Evolutionary conservation across 169 alveolate species (phyloP), one percentile per base, ranked within the genome.

Genomic region (Ichthyophthirius multifiliis): DNA sequence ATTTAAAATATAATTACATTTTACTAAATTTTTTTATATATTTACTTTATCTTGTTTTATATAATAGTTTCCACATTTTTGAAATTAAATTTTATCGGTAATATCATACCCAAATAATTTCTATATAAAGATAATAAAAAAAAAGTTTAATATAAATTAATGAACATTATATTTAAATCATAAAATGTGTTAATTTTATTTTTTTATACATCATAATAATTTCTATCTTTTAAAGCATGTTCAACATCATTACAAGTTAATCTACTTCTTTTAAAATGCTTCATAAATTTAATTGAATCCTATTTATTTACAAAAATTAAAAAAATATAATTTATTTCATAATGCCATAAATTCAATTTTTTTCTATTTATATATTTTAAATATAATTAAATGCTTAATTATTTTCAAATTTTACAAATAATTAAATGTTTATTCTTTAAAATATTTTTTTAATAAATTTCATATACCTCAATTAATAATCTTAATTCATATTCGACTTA

Each of bases 211-310:
- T 55, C 71, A 27, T 55, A 55, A 27, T 55, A 55, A 39, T 55
- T 55, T 55, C 71, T 55, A 55, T 55, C 71, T n/a, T 55, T 55
- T 23, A 55, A 55, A 2, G 71, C 71, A 27, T 55, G 31, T 55
- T 55, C 71, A 16, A 55, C 71, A 55, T 55, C 71, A 20, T 34
- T 27, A 55, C 43, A 13, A 10, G 71, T 20, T 1, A 55, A 27
- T 55, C 31, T 55, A 55, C 31, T 39, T 23, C 71, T 55, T 55
- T 55, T 55, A 23, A 55, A 55, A 55, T 55, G 71, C 18, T 55
- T 55, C 71, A 55, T 55, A 55, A 55, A 55, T 27, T 55, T 55
- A 3, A 55, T 55, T 23, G 71, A 55, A 55, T 55, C 71, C 71
- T 55, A 55, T 12, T 1, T 27, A 27, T 48, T 55, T 27, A 5